phyloP scores from a whole-genome alignment of 495 filamentous ascomycete genomes.

The Saxophila tyrrhenica region DNA sequence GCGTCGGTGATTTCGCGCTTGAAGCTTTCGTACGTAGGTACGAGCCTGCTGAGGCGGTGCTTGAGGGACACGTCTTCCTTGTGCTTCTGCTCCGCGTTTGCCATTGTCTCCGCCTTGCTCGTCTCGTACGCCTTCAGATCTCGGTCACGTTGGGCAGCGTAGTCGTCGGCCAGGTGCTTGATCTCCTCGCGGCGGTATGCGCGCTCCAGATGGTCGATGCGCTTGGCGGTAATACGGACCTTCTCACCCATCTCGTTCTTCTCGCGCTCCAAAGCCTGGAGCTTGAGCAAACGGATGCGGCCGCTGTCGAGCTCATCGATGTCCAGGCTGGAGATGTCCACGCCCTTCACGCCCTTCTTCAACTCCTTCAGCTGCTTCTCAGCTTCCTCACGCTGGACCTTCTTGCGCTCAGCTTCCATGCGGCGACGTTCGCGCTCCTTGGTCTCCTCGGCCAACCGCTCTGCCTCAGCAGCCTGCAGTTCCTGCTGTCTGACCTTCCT shows the following conservation, averaged over 20 bases:
- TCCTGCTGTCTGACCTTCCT: slow-evolving; percentile 77
- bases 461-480: slow-evolving; percentile 73
- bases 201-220: slow-evolving; percentile 94
- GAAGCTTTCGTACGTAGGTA: slow-evolving; percentile 72
- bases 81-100: slow-evolving; percentile 75
- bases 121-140: slow-evolving; percentile 74
- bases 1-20: slow-evolving; percentile 65
- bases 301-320: slow-evolving; percentile 77
- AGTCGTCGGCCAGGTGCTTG: slow-evolving; percentile 82
- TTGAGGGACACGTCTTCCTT: slow-evolving; percentile 84
- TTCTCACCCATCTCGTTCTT: slow-evolving; percentile 89
- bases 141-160: slow-evolving; percentile 66
- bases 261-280: slow-evolving; percentile 90
- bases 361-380: slow-evolving; percentile 93
- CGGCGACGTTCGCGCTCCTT: slow-evolving; percentile 81
- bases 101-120: slow-evolving; percentile 60
- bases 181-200: slow-evolving; percentile 89
- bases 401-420: slow-evolving; percentile 77
- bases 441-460: slow-evolving; percentile 80
- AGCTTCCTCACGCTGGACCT: slow-evolving; percentile 84
- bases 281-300: slow-evolving; percentile 83
- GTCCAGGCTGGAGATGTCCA: slow-evolving; percentile 68
- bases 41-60: slow-evolving; percentile 72
- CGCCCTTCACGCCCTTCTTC: slow-evolving; percentile 63
- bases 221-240: slow-evolving; percentile 81